Base-by-base conservation (phyloP, 257 asterid species). In the Solanum medicagineum region DNA sequence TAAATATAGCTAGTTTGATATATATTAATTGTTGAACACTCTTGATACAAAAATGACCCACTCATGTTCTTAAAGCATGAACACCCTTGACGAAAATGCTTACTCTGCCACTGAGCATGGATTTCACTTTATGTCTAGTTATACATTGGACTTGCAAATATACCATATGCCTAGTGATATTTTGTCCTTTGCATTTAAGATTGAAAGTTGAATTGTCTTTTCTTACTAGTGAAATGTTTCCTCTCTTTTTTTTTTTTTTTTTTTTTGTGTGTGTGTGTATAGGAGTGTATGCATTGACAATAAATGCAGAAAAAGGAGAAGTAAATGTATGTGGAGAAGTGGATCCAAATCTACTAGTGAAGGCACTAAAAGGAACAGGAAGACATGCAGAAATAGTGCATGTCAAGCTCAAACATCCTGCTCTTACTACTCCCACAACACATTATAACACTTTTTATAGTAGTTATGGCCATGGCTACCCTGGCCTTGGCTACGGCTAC, bases 221-320 rank as follows among this genome's bases (percentile, higher is more conserved):
- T 12, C 40, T 63, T 11, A 57, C 40, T 5, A 24, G 17, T 63
- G 4, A 63, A 62, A 62, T 62, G 29, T 11, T 7, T 6, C 19
- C 8, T 1, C 20, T 4, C 10, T 17, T 10, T 13, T 2, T 17
- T 32, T 9, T 12, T 29, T 29, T 29, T 29, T 29, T 29, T 29
- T 29, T 29, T 29, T 29, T 29, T 2, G 32, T 29, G 32, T 29
- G 15, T 3, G 19, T 7, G 49, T 83, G 16, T 13, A 32, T 24
- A 84, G 87, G 89, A 40, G 89, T 84, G 9, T 49, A 42, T 79
- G 42, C 87, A 13, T 86, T 87, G 47, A 74, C 83, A 13, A 47
- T 84, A 11, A 81, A 60, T 84, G 81, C 81, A 49, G 29, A 42
- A 54, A 53, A 66, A 54, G 85, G 84, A 49, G 16, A 42, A 8